Percentiles rank a stretch among this genome's conserved stretches.
These are phyloP conservation scores for Aspergillus ruber DNA, from an alignment of 2,329 filamentous ascomycete species.

Conservation along the genomic window DNA sequence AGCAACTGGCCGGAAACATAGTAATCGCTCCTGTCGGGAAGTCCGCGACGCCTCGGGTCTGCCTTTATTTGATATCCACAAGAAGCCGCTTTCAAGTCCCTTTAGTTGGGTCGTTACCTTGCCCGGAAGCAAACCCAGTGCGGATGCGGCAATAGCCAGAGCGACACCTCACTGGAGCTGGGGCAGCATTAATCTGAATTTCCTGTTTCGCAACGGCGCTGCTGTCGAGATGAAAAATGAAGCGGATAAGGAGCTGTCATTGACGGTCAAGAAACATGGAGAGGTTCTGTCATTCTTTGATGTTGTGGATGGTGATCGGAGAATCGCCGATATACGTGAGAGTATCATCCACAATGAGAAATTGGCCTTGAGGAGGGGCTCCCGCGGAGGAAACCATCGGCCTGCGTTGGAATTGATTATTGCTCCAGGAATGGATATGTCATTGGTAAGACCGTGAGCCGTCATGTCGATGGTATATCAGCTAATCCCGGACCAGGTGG, in stretches of 20 bases:
- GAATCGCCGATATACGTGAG: slow-evolving; percentile 14
- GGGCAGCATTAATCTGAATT: slow-evolving; percentile 7
- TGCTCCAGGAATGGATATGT: slow-evolving; percentile 6
- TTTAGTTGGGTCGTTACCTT: slow-evolving; percentile 8
- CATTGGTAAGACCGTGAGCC: slow-evolving; percentile 1
- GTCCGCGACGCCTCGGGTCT: slow-evolving; percentile 20
- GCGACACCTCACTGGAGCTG: slow-evolving; percentile 5
- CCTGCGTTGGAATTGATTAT: slow-evolving; percentile 7
- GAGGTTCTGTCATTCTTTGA: slow-evolving; percentile 11
- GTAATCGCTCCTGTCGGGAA: slow-evolving; percentile 16
- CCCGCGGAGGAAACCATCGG: slow-evolving; percentile 2
- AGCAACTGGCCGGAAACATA: slow-evolving; percentile 19
- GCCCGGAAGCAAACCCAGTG: slow-evolving; percentile 7
- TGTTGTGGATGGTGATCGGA: slow-evolving; percentile 16
- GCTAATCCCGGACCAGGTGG: neutral
- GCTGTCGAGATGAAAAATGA: slow-evolving; percentile 6
- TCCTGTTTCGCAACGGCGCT: slow-evolving; percentile 13
- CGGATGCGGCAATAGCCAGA: slow-evolving; percentile 4
- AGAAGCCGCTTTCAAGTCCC: slow-evolving; percentile 6
- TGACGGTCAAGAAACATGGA: slow-evolving; percentile 11
- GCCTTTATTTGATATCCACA: slow-evolving; percentile 21
- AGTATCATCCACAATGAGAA: slow-evolving; percentile 17
- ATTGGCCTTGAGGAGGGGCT: slow-evolving; percentile 9
- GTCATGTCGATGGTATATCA: neutral
- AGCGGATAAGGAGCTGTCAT: slow-evolving; percentile 6